phyloP scores from a whole-genome alignment of 192 early-diverging fungal genomes.

The Anaeromyces robustus region DNA sequence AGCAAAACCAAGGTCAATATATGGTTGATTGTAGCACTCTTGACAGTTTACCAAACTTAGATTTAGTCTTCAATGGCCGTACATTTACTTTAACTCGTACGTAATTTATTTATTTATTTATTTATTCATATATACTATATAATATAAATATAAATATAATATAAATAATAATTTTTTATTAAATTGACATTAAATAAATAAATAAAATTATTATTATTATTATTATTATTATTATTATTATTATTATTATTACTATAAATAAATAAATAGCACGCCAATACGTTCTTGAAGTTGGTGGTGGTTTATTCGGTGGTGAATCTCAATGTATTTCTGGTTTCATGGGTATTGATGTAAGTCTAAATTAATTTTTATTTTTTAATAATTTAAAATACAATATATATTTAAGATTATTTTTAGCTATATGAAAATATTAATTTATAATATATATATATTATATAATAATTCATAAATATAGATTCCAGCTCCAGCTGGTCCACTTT shows the following conservation, averaged over 20 bases:
- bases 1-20: constrained; percentile 83
- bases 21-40: constrained; percentile 62
- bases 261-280: not conserved
- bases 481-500: constrained; percentile 53
- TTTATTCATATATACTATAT: too few species aligned
- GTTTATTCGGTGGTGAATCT: constrained; percentile 13
- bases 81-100: constrained; percentile 41
- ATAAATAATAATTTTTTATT: constrained; percentile 29
- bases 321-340: constrained; percentile 61
- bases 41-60: constrained; percentile 53
- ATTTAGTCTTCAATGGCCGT: constrained; percentile 59
- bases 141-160: constrained; percentile 26
- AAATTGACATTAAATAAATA: constrained; percentile 14
- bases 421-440: too few species aligned
- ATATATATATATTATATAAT: too few species aligned
- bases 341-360: constrained; percentile 50
- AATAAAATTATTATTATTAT: constrained; percentile 43
- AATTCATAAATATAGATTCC: constrained; percentile 23
- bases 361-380: too few species aligned
- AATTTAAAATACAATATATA: too few species aligned
- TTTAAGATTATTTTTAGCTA: too few species aligned
- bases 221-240: not conserved
- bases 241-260: constrained; percentile 9
- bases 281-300: not conserved
- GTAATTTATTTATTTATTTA: not conserved